Percentiles rank a stretch among this genome's conserved stretches.
phyloP scores from a whole-genome alignment of 2,329 filamentous ascomycete species.

The Neonectria ditissima region DNA sequence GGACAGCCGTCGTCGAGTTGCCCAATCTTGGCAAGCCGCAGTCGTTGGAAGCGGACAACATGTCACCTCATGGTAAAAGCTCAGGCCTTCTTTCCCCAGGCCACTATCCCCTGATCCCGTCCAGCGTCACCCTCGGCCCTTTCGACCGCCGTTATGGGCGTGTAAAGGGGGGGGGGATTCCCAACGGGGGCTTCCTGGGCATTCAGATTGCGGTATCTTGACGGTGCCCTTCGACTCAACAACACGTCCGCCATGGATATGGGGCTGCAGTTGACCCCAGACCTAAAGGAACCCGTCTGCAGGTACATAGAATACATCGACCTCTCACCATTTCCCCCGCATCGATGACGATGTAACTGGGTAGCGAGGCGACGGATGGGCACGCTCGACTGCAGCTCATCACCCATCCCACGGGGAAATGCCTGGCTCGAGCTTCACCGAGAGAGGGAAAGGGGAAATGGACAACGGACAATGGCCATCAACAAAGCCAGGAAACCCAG shows the following conservation, averaged over 20 bases:
- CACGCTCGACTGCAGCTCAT: conserved; percentile 12
- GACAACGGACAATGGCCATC: background rate
- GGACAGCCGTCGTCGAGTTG: conserved; percentile 12
- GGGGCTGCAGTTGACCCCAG: background rate
- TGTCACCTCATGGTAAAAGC: conserved; percentile 32
- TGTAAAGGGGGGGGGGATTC: conserved; percentile 1
- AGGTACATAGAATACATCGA: conserved; percentile 4
- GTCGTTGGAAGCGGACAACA: conserved; percentile 23
- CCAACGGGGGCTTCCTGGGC: conserved; percentile 8
- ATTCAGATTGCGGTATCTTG: conserved; percentile 2
- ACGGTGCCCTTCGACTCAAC: conserved; percentile 1
- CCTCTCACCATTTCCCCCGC: conserved; percentile 15
- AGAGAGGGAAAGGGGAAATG: background rate
- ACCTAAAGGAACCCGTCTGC: background rate
- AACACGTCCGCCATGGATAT: background rate
- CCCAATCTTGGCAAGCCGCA: conserved; percentile 19
- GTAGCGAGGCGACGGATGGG: conserved; percentile 1
- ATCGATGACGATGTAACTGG: conserved; percentile 13
- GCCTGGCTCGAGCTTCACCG: conserved; percentile 3
- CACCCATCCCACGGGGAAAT: background rate
- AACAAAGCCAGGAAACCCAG: conserved; percentile 12
- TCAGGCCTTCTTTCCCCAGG: conserved; percentile 29
- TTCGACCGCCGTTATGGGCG: conserved; percentile 25
- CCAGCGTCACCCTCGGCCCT: conserved; percentile 18
- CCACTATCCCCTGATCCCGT: conserved; percentile 30